phyloP scores from a whole-genome alignment of 345 rosid species.

The Gossypium herbaceum region DNA sequence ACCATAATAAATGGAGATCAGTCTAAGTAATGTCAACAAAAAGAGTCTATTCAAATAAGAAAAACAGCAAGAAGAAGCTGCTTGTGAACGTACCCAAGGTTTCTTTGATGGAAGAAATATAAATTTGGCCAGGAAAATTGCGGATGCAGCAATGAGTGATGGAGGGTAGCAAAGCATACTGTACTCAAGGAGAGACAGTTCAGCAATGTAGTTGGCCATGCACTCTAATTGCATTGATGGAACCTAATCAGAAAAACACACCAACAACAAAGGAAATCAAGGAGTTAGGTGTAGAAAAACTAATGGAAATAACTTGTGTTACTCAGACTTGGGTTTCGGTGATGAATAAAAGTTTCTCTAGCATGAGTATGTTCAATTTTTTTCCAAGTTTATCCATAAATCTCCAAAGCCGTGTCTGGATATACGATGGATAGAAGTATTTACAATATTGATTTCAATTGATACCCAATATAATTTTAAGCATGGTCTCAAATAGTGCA shows the following conservation, averaged over 20 bases:
- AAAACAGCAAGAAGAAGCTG: neutral
- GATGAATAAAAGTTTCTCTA: too few relatives aligned
- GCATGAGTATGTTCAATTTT: too few relatives aligned
- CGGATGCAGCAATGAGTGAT: constrained; percentile 81
- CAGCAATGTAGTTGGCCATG: constrained; percentile 71
- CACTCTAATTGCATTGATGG: constrained; percentile 73
- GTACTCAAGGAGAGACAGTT: constrained; percentile 78
- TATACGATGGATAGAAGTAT: too few relatives aligned
- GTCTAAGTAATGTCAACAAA: neutral
- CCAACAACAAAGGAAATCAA: neutral
- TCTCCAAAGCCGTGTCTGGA: too few relatives aligned
- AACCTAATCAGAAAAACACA: constrained; percentile 27
- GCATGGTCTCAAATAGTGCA: neutral
- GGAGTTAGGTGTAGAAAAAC: neutral
- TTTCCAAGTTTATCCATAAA: too few relatives aligned
- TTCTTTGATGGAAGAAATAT: constrained; percentile 63
- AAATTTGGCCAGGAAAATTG: constrained; percentile 76
- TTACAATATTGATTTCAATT: too few relatives aligned
- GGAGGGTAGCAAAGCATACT: constrained; percentile 69
- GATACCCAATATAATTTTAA: too few relatives aligned
- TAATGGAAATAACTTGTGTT: neutral
- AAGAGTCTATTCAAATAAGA: neutral
- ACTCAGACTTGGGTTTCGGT: too few relatives aligned
- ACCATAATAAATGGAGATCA: constrained; percentile 9
- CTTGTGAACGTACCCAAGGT: constrained; percentile 66